Evolutionary conservation across 176 grass and related monocot genomes (phyloP).

Genomic region (Zizania latifolia): DNA sequence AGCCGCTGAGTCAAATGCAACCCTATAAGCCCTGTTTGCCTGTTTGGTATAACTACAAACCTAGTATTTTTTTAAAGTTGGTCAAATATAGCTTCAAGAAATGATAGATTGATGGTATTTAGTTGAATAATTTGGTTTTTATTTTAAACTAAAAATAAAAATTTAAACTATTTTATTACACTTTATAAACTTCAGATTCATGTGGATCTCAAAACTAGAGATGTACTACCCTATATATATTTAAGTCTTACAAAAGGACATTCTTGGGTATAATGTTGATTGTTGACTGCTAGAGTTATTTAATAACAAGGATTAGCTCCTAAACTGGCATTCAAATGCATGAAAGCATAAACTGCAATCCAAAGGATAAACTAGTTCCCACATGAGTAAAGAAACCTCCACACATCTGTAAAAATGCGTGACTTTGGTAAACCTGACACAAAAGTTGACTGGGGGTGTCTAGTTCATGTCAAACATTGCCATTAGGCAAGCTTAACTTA

Average conservation of each 20-base stretch:
- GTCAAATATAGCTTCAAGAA: too few species aligned
- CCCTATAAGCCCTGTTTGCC: too few species aligned
- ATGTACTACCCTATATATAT: neutral
- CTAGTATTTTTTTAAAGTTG: too few species aligned
- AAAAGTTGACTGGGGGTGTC: neutral
- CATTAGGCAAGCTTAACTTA: too few species aligned
- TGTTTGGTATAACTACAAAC: too few species aligned
- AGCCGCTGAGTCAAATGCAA: slow-evolving; percentile 18
- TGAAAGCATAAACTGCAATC: neutral
- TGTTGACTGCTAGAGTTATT: neutral
- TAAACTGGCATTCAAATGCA: neutral
- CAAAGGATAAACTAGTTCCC: neutral
- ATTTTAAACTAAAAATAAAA: too few species aligned
- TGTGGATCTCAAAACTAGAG: too few species aligned
- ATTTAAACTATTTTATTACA: too few species aligned
- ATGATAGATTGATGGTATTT: too few species aligned
- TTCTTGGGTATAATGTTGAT: slow-evolving; percentile 21
- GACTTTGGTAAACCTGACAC: neutral
- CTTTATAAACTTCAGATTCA: too few species aligned
- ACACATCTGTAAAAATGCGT: neutral
- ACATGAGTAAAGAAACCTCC: neutral
- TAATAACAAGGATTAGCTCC: neutral
- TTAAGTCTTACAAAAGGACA: neutral
- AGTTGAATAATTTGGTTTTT: too few species aligned
- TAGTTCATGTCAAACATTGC: too few species aligned